phyloP scores from a whole-genome alignment of 768 basidiomycete genomes.

The Pleurotus tuber-regium region DNA sequence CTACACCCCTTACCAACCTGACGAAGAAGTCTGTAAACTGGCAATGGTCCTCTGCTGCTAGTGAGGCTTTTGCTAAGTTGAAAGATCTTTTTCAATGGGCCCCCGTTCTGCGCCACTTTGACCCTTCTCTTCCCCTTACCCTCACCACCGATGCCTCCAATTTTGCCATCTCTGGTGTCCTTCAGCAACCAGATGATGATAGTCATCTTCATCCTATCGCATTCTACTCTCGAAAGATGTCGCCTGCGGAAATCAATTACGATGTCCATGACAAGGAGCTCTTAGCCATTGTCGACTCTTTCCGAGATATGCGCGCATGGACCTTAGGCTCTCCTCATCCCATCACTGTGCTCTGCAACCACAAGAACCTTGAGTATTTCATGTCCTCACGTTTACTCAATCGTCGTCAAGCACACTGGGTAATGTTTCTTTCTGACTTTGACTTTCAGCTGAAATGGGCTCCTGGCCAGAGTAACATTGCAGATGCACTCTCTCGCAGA shows the following conservation, averaged over 20 bases:
- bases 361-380: slow-evolving; percentile 45
- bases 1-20: slow-evolving; percentile 19
- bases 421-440: slow-evolving; percentile 29
- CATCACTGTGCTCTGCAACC: slow-evolving; percentile 31
- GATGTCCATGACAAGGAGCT: slow-evolving; percentile 45
- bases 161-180: slow-evolving; percentile 20
- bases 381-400: slow-evolving; percentile 34
- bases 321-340: slow-evolving; percentile 17
- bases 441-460: no score
- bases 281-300: slow-evolving; percentile 39
- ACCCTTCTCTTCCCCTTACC: slow-evolving; percentile 10
- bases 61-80: slow-evolving; percentile 23
- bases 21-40: slow-evolving; percentile 19
- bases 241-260: slow-evolving; percentile 40
- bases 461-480: no score
- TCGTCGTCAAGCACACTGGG: slow-evolving; percentile 41
- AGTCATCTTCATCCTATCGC: slow-evolving; percentile 33
- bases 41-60: slow-evolving; percentile 16
- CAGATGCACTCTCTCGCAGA: no score
- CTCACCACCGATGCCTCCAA: slow-evolving; percentile 25
- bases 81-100: slow-evolving; percentile 21
- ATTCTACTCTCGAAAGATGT: slow-evolving; percentile 32
- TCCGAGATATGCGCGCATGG: slow-evolving; percentile 26
- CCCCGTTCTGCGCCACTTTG: slow-evolving; percentile 23
- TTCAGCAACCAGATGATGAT: slow-evolving; percentile 22